Evolutionary conservation across 192 early-diverging fungal species (phyloP).

Genomic region (Linderina pennispora): DNA sequence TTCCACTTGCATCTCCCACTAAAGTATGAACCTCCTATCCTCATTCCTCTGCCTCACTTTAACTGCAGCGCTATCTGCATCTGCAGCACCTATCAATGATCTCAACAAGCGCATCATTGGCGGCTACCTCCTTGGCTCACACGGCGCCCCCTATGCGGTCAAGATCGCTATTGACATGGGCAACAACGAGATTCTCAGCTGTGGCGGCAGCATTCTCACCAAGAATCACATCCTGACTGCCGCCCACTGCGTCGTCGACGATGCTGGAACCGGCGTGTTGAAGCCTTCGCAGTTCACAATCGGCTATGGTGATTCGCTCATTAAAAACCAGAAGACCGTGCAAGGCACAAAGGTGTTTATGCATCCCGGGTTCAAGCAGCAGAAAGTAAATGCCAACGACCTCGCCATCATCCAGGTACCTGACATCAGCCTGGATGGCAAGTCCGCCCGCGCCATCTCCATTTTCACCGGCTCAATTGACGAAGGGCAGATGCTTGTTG

Average conservation of each 20-base stretch:
- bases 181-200: neutral
- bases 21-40: too few relatives aligned
- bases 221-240: conserved; percentile 24
- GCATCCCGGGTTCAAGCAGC: conserved; percentile 12
- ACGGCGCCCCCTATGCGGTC: conserved; percentile 13
- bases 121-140: conserved; percentile 20
- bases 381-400: conserved; percentile 6
- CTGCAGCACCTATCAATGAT: neutral
- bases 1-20: too few relatives aligned
- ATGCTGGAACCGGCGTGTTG: too few relatives aligned
- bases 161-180: neutral
- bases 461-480: conserved; percentile 14
- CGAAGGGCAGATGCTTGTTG: conserved; percentile 14
- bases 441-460: conserved; percentile 2
- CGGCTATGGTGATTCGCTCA: conserved; percentile 18
- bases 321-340: conserved; percentile 6
- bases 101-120: conserved; percentile 20
- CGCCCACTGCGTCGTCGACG: conserved; percentile 30
- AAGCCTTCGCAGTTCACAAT: conserved; percentile 10
- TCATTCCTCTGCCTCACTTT: neutral
- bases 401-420: conserved; percentile 28
- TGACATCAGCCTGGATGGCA: conserved; percentile 5
- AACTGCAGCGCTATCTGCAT: neutral
- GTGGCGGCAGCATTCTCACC: conserved; percentile 36
- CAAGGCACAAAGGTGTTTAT: conserved; percentile 4